These are phyloP conservation scores for Penicillium argentinense DNA, from an alignment of 495 filamentous ascomycete genomes.

Conservation along the genomic window DNA sequence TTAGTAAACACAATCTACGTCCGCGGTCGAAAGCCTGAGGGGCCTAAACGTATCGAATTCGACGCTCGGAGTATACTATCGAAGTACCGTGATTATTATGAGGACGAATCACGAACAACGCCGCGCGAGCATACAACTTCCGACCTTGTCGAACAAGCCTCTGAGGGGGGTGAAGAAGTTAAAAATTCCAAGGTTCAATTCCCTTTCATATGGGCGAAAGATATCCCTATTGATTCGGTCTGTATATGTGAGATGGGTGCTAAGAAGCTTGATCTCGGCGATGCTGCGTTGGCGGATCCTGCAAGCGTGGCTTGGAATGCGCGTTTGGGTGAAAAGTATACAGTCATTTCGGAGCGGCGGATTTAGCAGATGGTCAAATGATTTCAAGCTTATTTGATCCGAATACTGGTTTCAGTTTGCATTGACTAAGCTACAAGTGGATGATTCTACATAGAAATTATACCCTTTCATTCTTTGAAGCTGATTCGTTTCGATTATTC, in stretches of 20 bases:
- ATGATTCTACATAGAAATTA: too few species aligned
- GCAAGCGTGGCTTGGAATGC: conserved; percentile 20
- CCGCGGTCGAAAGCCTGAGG: conserved; percentile 30
- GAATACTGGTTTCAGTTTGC: too few species aligned
- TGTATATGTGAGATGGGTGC: conserved; percentile 80
- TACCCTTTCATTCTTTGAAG: neutral
- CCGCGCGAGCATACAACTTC: conserved; percentile 4
- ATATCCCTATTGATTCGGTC: conserved; percentile 60
- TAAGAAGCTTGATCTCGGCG: conserved; percentile 48
- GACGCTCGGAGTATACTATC: conserved; percentile 38
- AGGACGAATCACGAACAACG: conserved; percentile 26
- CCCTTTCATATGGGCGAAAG: conserved; percentile 59
- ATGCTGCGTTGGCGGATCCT: neutral
- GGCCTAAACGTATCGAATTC: conserved; percentile 29
- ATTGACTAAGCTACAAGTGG: too few species aligned
- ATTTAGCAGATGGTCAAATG: too few species aligned
- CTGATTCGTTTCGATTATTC: conserved; percentile 12
- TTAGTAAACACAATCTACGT: conserved; percentile 87
- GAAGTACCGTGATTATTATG: conserved; percentile 34
- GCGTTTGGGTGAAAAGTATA: conserved; percentile 45
- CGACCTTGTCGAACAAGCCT: neutral
- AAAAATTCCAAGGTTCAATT: neutral
- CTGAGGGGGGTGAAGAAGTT: neutral
- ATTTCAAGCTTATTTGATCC: too few species aligned
- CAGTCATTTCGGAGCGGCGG: conserved; percentile 36